Percentiles rank a stretch among this genome's conserved stretches.
phyloP scores from a whole-genome alignment of 2,329 filamentous ascomycete species.

The Dactylellina leptospora region DNA sequence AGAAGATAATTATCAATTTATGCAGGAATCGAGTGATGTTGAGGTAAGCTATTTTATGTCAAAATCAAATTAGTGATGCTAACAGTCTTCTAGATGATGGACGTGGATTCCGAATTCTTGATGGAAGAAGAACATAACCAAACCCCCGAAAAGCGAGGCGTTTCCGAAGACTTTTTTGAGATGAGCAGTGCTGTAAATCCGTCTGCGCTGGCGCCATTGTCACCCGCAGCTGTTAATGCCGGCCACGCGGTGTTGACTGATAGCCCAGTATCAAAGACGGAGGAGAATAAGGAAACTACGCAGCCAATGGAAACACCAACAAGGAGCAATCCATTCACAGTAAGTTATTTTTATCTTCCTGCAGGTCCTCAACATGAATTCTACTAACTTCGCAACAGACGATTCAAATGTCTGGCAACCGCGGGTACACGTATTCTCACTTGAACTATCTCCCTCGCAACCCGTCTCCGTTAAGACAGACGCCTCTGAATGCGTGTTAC shows the following conservation, averaged over 20 bases:
- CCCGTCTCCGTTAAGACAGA: slow-evolving; percentile 28
- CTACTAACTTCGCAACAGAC: slow-evolving; percentile 1
- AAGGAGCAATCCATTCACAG: slow-evolving; percentile 6
- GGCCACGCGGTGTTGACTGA: slow-evolving; percentile 7
- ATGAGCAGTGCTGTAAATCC: slow-evolving; percentile 10
- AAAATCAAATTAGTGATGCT: neutral
- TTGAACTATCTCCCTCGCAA: slow-evolving; percentile 27
- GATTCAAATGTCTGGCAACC: slow-evolving; percentile 1
- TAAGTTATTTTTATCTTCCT: slow-evolving; percentile 1
- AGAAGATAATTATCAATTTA: neutral
- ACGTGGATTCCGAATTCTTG: slow-evolving; percentile 19
- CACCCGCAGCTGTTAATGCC: slow-evolving; percentile 46
- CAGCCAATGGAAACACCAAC: slow-evolving; percentile 4
- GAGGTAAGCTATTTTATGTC: neutral
- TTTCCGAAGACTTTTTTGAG: neutral
- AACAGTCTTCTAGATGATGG: slow-evolving; percentile 23
- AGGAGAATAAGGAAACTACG: neutral
- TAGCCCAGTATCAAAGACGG: neutral
- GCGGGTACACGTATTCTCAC: slow-evolving; percentile 19
- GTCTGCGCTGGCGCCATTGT: slow-evolving; percentile 34
- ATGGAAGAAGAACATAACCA: slow-evolving; percentile 23
- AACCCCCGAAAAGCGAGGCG: slow-evolving; percentile 20
- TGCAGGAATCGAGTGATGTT: neutral
- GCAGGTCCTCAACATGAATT: neutral
- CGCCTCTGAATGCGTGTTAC: slow-evolving; percentile 21